Base-by-base conservation (phyloP, 768 basidiomycete genomes). In the Hygrophorus pudorinus region DNA sequence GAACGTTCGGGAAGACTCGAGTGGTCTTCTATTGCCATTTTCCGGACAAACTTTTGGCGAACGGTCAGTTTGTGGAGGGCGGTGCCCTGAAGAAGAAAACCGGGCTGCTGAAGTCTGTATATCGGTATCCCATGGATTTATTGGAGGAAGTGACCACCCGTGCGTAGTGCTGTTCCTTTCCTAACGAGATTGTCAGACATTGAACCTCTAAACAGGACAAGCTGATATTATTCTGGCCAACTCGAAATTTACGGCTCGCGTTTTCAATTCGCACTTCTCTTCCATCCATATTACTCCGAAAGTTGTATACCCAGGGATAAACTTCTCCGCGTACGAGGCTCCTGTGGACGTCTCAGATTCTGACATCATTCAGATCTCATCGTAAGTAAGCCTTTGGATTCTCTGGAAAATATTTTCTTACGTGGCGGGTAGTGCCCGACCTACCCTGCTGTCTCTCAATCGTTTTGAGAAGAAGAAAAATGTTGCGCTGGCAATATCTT, bases 11-110 rank as follows among this genome's bases (percentile, higher is more conserved):
- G 2, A 68, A 69, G 16, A 87, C 77, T n/a, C 79, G 89, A 2
- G 86, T 94, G 24, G 82, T 98, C 14, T 98, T 97, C 63, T 98
- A 99, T 59, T 94, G 91, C 52, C 96, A 98, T 59, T 98, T 99
- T 52, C 96, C 94, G 0, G 94, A 99, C 65, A 94, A 94, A 61
- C 69, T 98, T 1, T 73, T 97, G 20, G 78, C 84, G 5, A 75
- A 78, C 49, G 85, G 85, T 0, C 76, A 71, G 31, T 78, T 73
- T 54, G 70, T 79, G 0, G 78, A 83, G 42, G 80, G 76, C 10
- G 61, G 65, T 43, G 54, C 61, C 34, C 14, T 9, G 31, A 71
- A 59, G 54, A 67, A 58, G 40, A 65, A 63, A 2, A 61, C 63
- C 0, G 59, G 75, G 14, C 28, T 81, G 2, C 52, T 94, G 53